These are phyloP conservation scores for Agaricus blazei DNA, from an alignment of 768 basidiomycete species.

Conservation along the genomic window DNA sequence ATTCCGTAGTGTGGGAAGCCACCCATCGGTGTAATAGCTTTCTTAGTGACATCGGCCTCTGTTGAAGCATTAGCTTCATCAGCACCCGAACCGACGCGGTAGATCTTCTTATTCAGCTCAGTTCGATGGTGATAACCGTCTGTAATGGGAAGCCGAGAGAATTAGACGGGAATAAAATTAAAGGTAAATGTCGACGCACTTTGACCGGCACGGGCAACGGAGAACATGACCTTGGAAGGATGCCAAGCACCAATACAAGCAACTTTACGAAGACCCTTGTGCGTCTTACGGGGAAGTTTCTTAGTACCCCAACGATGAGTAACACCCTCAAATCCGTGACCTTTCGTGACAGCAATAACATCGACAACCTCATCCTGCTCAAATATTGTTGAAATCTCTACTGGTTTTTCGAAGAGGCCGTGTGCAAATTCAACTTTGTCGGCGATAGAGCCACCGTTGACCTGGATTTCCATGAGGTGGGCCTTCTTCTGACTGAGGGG, in stretches of 20 bases:
- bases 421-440: conserved; percentile 98
- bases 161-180: background rate
- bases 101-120: conserved; percentile 98
- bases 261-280: conserved; percentile 99
- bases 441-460: conserved; percentile 92
- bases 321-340: conserved; percentile 99
- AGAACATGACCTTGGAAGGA: conserved; percentile 99
- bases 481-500: conserved; percentile 99
- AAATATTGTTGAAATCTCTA: conserved; percentile 82
- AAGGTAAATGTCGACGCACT: conserved; percentile 46
- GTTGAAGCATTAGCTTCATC: conserved; percentile 88
- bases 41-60: conserved; percentile 91
- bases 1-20: conserved; percentile 99
- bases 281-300: conserved; percentile 97
- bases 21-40: conserved; percentile 94
- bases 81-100: conserved; percentile 80
- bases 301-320: conserved; percentile 99
- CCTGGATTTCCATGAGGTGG: conserved; percentile 99
- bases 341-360: conserved; percentile 97
- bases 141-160: conserved; percentile 20
- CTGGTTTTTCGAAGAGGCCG: conserved; percentile 92
- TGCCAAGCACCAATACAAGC: conserved; percentile 99
- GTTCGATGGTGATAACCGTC: conserved; percentile 97
- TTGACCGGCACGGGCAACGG: conserved; percentile 99
- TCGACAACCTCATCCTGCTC: conserved; percentile 97